A percentile compares a stretch with the other conserved stretches of the same genome.
phyloP scores from a whole-genome alignment of 2,329 filamentous ascomycete genomes.

The Trichoderma citrinoviride region DNA sequence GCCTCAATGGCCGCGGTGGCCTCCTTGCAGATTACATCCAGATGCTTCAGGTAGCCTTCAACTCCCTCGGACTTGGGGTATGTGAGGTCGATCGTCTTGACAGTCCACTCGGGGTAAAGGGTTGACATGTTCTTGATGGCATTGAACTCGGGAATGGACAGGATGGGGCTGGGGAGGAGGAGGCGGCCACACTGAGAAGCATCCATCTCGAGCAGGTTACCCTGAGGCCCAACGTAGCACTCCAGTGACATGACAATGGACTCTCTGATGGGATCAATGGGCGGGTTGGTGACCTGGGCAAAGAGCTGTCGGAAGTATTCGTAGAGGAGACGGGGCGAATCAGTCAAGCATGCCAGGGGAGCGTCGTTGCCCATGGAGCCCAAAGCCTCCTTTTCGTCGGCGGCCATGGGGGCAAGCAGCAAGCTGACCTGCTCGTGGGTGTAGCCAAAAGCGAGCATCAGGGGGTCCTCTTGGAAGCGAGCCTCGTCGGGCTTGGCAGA shows the following conservation, averaged over 20 bases:
- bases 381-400: constrained; percentile 93
- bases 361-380: constrained; percentile 98
- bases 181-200: constrained; percentile 82
- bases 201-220: constrained; percentile 93
- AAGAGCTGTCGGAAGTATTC: constrained; percentile 98
- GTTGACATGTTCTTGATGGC: constrained; percentile 74
- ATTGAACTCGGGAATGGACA: constrained; percentile 89
- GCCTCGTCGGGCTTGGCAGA: constrained; percentile 63
- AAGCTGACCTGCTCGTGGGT: constrained; percentile 93
- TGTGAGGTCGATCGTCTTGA: constrained; percentile 87
- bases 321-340: constrained; percentile 82
- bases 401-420: constrained; percentile 90
- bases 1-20: constrained; percentile 80
- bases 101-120: constrained; percentile 76
- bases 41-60: constrained; percentile 78
- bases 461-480: constrained; percentile 77
- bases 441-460: constrained; percentile 86
- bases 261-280: constrained; percentile 95
- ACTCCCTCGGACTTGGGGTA: constrained; percentile 84
- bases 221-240: constrained; percentile 93
- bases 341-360: constrained; percentile 85
- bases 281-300: constrained; percentile 95
- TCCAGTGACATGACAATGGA: constrained; percentile 98
- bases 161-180: constrained; percentile 80
- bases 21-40: constrained; percentile 85